These are phyloP conservation scores for Aspergillus cristatus DNA, from an alignment of 495 filamentous ascomycete genomes.

Conservation along the genomic window DNA sequence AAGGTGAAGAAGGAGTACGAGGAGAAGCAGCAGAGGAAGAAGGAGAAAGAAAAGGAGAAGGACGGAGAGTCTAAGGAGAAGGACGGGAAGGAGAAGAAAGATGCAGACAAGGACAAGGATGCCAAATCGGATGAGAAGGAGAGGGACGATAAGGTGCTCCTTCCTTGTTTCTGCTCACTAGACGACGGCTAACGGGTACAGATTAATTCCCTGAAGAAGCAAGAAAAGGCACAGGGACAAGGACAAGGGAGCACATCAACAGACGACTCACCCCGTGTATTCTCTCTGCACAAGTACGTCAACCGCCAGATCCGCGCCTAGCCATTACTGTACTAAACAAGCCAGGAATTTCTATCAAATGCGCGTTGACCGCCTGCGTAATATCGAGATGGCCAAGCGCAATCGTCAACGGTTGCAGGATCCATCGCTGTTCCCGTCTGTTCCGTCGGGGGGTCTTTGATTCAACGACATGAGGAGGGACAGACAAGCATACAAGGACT, in stretches of 20 bases:
- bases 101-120: conserved; percentile 26
- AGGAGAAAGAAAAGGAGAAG: conserved; percentile 38
- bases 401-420: conserved; percentile 75
- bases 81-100: conserved; percentile 8
- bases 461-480: background rate
- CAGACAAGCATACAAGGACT: too few relatives aligned
- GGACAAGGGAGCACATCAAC: conserved; percentile 1
- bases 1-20: conserved; percentile 53
- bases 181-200: conserved; percentile 4
- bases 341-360: conserved; percentile 79
- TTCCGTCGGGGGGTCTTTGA: conserved; percentile 59
- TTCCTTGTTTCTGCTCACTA: background rate
- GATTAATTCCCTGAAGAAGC: conserved; percentile 33
- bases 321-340: conserved; percentile 6
- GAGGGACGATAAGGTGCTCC: conserved; percentile 43
- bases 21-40: conserved; percentile 32
- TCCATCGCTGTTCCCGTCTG: conserved; percentile 72
- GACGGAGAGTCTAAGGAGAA: conserved; percentile 39
- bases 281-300: conserved; percentile 72
- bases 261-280: conserved; percentile 59
- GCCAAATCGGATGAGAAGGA: conserved; percentile 44
- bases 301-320: background rate
- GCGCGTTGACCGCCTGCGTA: conserved; percentile 67
- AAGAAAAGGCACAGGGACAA: conserved; percentile 7
- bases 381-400: conserved; percentile 68